Base-by-base conservation (phyloP, 2,329 filamentous ascomycete species). In the Fusarium mundagurra region DNA sequence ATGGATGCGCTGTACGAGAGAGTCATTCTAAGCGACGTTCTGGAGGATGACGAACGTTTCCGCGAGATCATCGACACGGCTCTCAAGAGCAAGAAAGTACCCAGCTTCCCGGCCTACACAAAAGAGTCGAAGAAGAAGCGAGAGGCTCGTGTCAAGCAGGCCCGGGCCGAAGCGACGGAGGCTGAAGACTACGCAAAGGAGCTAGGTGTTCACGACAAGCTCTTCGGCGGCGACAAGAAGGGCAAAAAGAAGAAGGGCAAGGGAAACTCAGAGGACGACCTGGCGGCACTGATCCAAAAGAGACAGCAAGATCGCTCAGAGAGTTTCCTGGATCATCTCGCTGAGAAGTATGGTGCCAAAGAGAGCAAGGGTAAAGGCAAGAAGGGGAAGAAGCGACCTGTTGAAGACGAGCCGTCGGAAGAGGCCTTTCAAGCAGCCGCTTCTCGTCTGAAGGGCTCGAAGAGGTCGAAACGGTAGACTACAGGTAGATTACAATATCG, bases 21-120 rank as follows among this genome's bases (percentile, higher is more conserved):
- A 0, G 92, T 99, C 45, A 97, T 99, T 91, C 87, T 98, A 50
- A 97, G 94, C 76, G 89, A 96, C 79, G 91, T 95, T 16, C 80
- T 94, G 5, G 91, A 93, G 61, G 96, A 99, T 76, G 96, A 99
- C 76, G 92, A 93, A 62, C 88, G 96, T 14, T 98, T 98, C 83
- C 89, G 94, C 20, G 83, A 80, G 22, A 94, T 97, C 50, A 94
- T 99, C 62, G 90, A 97, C 79, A 87, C 90, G 41, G 96, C 95
- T 7, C 96, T 99, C 78, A 86, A 87, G 41, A 87, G 85, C 8
- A 90, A 90, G 3, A 90, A 93, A 43, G 92, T 97, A 1, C 83
- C 91, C 48, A 85, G 85, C 0, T 95, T 91, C 81, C 84, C 88
- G 27, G 87, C 88, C 10, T 99, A 97, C 80, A 89, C 89, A 5